phyloP scores from a whole-genome alignment of 2,329 filamentous ascomycete species.

The Macrophomina pseudophaseolina region DNA sequence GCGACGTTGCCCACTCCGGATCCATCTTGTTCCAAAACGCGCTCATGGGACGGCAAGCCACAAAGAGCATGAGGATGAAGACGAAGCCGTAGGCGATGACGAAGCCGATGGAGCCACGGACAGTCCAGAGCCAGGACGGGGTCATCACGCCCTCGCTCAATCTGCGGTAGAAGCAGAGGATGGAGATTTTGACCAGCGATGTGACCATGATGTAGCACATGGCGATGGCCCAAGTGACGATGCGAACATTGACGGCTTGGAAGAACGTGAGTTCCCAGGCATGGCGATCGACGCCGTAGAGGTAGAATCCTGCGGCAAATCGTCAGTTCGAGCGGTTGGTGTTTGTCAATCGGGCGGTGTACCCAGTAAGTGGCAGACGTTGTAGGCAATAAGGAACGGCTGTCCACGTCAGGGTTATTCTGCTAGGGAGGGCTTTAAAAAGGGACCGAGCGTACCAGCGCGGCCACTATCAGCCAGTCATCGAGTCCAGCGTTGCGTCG shows the following conservation, averaged over 20 bases:
- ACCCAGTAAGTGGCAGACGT: slow-evolving; percentile 4
- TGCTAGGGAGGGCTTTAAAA: neutral
- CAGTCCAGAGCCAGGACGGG: slow-evolving; percentile 46
- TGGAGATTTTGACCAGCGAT: slow-evolving; percentile 41
- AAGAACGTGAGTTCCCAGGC: neutral
- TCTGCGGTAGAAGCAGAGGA: slow-evolving; percentile 50
- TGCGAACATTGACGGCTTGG: slow-evolving; percentile 11
- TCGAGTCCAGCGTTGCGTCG: slow-evolving; percentile 18
- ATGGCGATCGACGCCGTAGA: slow-evolving; percentile 18
- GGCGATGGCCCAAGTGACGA: slow-evolving; percentile 7
- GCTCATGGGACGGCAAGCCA: slow-evolving; percentile 46
- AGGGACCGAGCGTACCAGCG: neutral
- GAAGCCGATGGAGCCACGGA: slow-evolving; percentile 45
- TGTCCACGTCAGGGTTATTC: neutral
- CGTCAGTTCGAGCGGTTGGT: neutral
- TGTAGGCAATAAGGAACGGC: neutral
- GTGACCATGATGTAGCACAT: slow-evolving; percentile 34
- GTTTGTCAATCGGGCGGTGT: neutral
- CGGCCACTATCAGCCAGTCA: slow-evolving; percentile 6
- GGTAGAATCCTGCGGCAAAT: neutral
- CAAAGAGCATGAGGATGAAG: slow-evolving; percentile 44
- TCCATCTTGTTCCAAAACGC: slow-evolving; percentile 50
- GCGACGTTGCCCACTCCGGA: slow-evolving; percentile 13
- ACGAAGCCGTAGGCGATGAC: slow-evolving; percentile 46
- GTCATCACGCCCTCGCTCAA: slow-evolving; percentile 44